Evolutionary conservation across 345 rosid genomes (phyloP), one percentile per base, ranked within the genome.

Genomic region (Gossypium australe): DNA sequence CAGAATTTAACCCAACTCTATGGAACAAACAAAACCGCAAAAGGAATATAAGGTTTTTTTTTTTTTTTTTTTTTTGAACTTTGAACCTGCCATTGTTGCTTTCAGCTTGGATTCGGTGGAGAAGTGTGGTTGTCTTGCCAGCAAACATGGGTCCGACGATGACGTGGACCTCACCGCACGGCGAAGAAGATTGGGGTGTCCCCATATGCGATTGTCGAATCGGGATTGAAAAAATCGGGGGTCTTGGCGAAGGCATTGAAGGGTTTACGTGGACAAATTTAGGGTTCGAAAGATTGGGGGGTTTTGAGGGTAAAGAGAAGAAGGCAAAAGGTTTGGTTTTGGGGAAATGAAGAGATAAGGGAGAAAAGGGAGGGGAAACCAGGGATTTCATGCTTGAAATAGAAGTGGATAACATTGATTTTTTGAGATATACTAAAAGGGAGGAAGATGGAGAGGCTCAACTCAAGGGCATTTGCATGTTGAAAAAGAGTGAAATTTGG

Each of bases 111-210:
- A 90, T 83, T 27, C 94, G 85, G 29, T 82, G 97, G 27, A 94
- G 94, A 76, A 92, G 89, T 0, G 84, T 76, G 72, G 93, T 92
- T 7, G 98, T 91, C 72, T 89, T 88, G 12, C 90, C 94, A 60
- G 97, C 86, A 67, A 89, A 92, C 93, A 87, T 86, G 18, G 93
- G 89, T 24, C 85, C 98, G 7, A 92, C 87, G 24, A 92, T 87
- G 75, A 94, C 96, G 78, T 94, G 98, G 67, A 89, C 78, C 84
- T 90, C 94, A 2, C 98, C 88, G 18, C 85, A 80, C 11, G 76
- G 18, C 29, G 84, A 71, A 25, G 76, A 47, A 9, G 85, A 67
- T 10, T 43, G 71, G 14, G 82, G 51, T 11, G 84, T 66, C 18
- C 74, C 81, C 7, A 83, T 61, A 11, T 78, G 86, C 47, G 82